These are phyloP conservation scores for Didymosphaeria variabile DNA, from an alignment of 2,329 filamentous ascomycete species.

Conservation along the genomic window DNA sequence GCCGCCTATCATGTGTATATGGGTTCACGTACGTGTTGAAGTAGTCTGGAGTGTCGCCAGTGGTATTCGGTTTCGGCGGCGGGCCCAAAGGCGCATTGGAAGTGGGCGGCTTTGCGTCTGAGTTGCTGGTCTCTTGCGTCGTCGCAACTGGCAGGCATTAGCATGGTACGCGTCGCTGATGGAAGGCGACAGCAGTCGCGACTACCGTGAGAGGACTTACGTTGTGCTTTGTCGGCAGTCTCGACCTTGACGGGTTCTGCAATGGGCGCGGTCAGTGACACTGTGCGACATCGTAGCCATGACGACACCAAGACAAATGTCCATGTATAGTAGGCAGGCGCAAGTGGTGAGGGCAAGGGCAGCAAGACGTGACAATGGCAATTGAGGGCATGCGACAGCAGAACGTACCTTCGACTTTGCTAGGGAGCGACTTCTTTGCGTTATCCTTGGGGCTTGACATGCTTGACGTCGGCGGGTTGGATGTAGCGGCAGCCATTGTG, in stretches of 20 bases:
- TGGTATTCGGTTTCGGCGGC: slow-evolving; percentile 55
- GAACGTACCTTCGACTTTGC: slow-evolving; percentile 16
- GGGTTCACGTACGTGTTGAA: slow-evolving; percentile 51
- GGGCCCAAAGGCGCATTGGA: slow-evolving; percentile 61
- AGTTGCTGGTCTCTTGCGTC: slow-evolving; percentile 25
- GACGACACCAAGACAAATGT: slow-evolving; percentile 13
- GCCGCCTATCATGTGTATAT: slow-evolving; percentile 12
- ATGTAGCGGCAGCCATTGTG: slow-evolving; percentile 16
- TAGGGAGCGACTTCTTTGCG: slow-evolving; percentile 5
- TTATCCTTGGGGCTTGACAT: slow-evolving; percentile 16
- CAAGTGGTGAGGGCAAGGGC: not conserved
- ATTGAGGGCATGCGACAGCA: slow-evolving; percentile 7
- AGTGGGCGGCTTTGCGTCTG: slow-evolving; percentile 45
- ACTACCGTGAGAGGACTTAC: slow-evolving; percentile 30
- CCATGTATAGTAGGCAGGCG: slow-evolving; percentile 1
- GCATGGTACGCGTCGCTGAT: slow-evolving; percentile 25
- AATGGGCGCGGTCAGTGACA: slow-evolving; percentile 13
- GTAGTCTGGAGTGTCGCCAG: slow-evolving; percentile 59
- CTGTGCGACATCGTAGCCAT: not conserved
- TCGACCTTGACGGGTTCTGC: slow-evolving; percentile 40
- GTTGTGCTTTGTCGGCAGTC: slow-evolving; percentile 31
- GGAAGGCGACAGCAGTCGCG: slow-evolving; percentile 7
- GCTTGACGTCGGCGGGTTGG: slow-evolving; percentile 13
- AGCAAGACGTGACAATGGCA: slow-evolving; percentile 3
- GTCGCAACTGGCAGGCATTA: slow-evolving; percentile 30